phyloP scores from a whole-genome alignment of 805 yeast genomes.

The Dipodascus albidus region DNA sequence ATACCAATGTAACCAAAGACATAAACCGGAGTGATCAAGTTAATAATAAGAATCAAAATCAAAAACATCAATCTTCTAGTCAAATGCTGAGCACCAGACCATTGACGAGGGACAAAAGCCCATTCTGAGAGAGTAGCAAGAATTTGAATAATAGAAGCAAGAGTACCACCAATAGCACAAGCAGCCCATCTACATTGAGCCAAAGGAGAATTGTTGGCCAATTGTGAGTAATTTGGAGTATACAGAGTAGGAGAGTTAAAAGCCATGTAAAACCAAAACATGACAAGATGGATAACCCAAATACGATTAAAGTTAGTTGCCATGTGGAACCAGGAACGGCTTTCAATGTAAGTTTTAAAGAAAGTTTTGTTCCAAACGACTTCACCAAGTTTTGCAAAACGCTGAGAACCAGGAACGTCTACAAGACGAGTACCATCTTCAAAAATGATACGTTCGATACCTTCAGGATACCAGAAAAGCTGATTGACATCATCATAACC shows the following conservation, averaged over 20 bases:
- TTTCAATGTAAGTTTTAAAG: slow-evolving; percentile 91
- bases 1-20: slow-evolving; percentile 73
- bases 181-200: slow-evolving; percentile 90
- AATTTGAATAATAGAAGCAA: slow-evolving; percentile 74
- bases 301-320: slow-evolving; percentile 94
- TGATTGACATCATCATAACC: slow-evolving; percentile 98
- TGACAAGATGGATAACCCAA: slow-evolving; percentile 85
- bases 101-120: slow-evolving; percentile 91
- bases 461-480: slow-evolving; percentile 99
- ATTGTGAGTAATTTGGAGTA: slow-evolving; percentile 77
- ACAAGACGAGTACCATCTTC: slow-evolving; percentile 89
- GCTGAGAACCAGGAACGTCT: slow-evolving; percentile 81
- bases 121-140: slow-evolving; percentile 86
- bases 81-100: slow-evolving; percentile 99
- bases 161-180: slow-evolving; percentile 82
- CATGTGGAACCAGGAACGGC: slow-evolving; percentile 95
- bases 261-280: slow-evolving; percentile 92
- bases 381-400: slow-evolving; percentile 83
- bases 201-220: slow-evolving; percentile 74
- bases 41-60: slow-evolving; percentile 49
- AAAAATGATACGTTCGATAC: slow-evolving; percentile 82
- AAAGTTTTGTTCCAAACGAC: slow-evolving; percentile 86
- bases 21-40: slow-evolving; percentile 79
- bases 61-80: slow-evolving; percentile 77
- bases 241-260: slow-evolving; percentile 87